Evolutionary conservation across 352 stramenopile species (phyloP).

Genomic region (Pythium vanterpoolii): DNA sequence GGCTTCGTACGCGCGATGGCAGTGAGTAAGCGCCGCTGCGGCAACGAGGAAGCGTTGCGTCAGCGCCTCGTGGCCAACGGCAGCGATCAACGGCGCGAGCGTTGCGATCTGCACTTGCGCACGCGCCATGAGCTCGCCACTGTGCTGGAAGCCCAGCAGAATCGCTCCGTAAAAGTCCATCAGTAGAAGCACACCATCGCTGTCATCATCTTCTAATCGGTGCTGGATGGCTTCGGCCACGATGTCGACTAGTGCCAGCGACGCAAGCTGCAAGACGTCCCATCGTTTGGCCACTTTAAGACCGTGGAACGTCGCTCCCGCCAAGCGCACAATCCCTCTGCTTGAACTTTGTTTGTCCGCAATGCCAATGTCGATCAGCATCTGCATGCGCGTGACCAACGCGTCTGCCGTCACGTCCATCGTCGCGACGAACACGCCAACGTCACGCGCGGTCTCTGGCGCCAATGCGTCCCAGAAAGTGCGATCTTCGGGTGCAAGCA

Average conservation of each 20-base stretch:
- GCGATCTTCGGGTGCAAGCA: slow-evolving; percentile 36
- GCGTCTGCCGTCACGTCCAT: slow-evolving; percentile 32
- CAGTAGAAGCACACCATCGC: slow-evolving; percentile 14
- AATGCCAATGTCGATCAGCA: slow-evolving; percentile 23
- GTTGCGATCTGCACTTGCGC: slow-evolving; percentile 40
- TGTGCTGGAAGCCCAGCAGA: slow-evolving; percentile 77
- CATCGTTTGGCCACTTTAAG: slow-evolving; percentile 81
- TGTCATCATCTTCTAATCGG: slow-evolving; percentile 28
- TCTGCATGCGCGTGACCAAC: slow-evolving; percentile 37
- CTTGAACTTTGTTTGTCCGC: background rate
- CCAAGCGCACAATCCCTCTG: slow-evolving; percentile 48
- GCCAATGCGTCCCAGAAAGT: slow-evolving; percentile 50
- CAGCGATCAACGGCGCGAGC: slow-evolving; percentile 38
- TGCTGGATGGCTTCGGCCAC: slow-evolving; percentile 28
- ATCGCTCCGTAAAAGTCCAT: slow-evolving; percentile 61
- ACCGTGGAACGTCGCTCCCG: slow-evolving; percentile 49
- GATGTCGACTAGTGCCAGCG: slow-evolving; percentile 33
- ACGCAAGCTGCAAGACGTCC: slow-evolving; percentile 44
- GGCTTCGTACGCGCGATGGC: slow-evolving; percentile 61
- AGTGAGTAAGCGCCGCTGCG: slow-evolving; percentile 53
- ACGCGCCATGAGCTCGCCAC: slow-evolving; percentile 47
- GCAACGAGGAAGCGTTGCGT: slow-evolving; percentile 32
- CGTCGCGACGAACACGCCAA: slow-evolving; percentile 65
- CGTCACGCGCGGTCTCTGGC: slow-evolving; percentile 38
- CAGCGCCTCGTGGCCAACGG: slow-evolving; percentile 24